Base-by-base conservation (phyloP, 2,329 filamentous ascomycete species). In the Tetracladium maxilliforme region DNA sequence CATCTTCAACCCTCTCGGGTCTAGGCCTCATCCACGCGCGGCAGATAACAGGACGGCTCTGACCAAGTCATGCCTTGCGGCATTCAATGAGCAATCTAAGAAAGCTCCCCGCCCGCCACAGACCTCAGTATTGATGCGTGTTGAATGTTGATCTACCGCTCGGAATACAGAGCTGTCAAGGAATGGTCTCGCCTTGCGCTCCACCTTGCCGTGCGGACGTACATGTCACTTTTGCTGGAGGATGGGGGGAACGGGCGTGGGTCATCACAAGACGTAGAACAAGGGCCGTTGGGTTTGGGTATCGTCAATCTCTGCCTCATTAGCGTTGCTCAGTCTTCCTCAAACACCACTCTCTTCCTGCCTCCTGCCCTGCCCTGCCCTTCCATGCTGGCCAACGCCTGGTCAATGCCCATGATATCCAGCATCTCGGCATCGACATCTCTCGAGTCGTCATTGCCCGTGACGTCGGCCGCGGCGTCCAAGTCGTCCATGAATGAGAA, bases 91-190 rank as follows among this genome's bases (percentile, higher is more conserved):
- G n/a, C n/a, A n/a, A n/a, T n/a, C n/a, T n/a, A n/a, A n/a, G n/a
- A n/a, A n/a, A n/a, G n/a, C n/a, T n/a, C n/a, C n/a, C n/a, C n/a
- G n/a, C n/a, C n/a, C n/a, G n/a, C n/a, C n/a, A n/a, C n/a, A n/a
- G n/a, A n/a, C n/a, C n/a, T n/a, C n/a, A n/a, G n/a, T n/a, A n/a
- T n/a, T n/a, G n/a, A n/a, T n/a, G n/a, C n/a, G n/a, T n/a, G n/a
- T n/a, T n/a, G n/a, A n/a, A n/a, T n/a, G n/a, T 47, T 35, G 34
- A 61, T 76, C 33, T 76, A 67, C 69, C 70, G 70, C 70, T 72
- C 70, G 67, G 70, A 75, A 75, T 76, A 76, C 70, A 75, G 66
- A 74, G 69, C 63, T 59, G 43, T 62, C 70, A 76, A 76, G 70
- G 70, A 76, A 69, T 55, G 56, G 47, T 70, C 70, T 75, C 68